Base-by-base conservation (phyloP, 1,284 basidiomycete species). In the Meira nashicola region DNA sequence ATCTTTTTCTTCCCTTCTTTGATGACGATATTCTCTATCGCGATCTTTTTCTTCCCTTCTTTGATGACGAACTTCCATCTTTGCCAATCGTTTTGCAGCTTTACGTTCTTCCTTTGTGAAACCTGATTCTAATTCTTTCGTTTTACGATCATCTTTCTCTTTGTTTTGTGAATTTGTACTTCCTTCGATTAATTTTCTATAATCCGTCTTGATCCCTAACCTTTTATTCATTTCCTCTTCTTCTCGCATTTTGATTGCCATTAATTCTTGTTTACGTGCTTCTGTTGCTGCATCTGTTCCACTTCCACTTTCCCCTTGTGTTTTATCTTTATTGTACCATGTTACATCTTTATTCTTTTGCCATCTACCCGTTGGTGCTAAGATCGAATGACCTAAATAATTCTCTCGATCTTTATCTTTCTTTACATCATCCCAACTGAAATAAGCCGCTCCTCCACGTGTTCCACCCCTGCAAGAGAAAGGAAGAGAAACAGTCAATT, bases 311-410 rank as follows among this genome's bases (percentile, higher is more conserved):
- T 3, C 28, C 8, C 4, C 3, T 23, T 37, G 33, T n/a, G 38
- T 19, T 33, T 57, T 59, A 44, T 73, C 71, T 40, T 71, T 74
- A 65, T 71, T 77, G 63, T 76, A 78, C 76, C 76, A 78, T 33
- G 67, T 68, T 55, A 78, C 73, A 57, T 78, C 76, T 15, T 67
- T 59, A 15, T 72, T 72, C 39, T 72, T 66, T 43, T 72, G 72
- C 76, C 76, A 78, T 10, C 76, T 66, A 1, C 76, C 76, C 3
- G 68, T 71, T 12, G 76, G 70, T 11, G 74, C 76, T n/a, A 66
- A 65, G 39, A 78, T 66, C 19, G 73, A 73, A 57, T 76, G 68
- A 54, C 76, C 76, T 10, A 78, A 65, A 55, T 78, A 78, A 58
- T 72, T 68, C 38, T 78, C 76, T 47, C 74, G 71, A 38, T 76